A percentile compares a stretch with the other conserved stretches of the same genome.
These are phyloP conservation scores for Phytopythium sindhum DNA, from an alignment of 352 stramenopile genomes.

Conservation along the genomic window DNA sequence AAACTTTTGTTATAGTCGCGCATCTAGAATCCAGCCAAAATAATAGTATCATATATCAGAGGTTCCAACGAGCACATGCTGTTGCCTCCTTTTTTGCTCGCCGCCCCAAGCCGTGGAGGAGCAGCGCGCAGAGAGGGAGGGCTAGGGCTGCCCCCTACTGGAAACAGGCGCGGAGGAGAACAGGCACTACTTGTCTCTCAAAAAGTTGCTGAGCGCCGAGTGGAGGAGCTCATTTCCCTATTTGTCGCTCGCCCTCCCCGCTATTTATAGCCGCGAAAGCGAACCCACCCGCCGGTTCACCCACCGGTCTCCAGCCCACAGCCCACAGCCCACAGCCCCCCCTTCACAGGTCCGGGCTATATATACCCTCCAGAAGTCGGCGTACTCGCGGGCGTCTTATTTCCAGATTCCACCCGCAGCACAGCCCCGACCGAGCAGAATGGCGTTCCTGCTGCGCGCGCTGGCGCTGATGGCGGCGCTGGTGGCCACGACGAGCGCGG, in stretches of 20 bases:
- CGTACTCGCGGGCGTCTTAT: neutral
- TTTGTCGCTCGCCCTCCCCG: neutral
- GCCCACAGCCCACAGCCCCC: neutral
- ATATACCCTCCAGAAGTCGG: neutral
- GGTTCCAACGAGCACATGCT: neutral
- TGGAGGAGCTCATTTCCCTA: neutral
- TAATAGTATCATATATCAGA: neutral
- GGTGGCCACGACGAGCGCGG: conserved; percentile 4
- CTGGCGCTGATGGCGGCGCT: neutral
- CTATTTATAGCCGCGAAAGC: neutral
- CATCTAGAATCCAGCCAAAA: neutral
- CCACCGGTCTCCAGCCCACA: neutral
- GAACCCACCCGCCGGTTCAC: neutral
- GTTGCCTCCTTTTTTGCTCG: too few species aligned
- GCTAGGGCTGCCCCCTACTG: neutral
- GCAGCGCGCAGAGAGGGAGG: neutral
- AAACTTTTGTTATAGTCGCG: neutral
- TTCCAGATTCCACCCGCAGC: neutral
- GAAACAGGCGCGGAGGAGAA: neutral
- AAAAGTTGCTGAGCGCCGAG: neutral
- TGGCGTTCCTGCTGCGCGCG: neutral
- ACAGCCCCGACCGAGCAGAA: neutral
- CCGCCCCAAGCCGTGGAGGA: neutral
- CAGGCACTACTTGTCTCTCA: conserved; percentile 1
- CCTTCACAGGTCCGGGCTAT: neutral